Conservation (phyloP, 352 stramenopile genomes). For the Proteromonas lacertae region DNA sequence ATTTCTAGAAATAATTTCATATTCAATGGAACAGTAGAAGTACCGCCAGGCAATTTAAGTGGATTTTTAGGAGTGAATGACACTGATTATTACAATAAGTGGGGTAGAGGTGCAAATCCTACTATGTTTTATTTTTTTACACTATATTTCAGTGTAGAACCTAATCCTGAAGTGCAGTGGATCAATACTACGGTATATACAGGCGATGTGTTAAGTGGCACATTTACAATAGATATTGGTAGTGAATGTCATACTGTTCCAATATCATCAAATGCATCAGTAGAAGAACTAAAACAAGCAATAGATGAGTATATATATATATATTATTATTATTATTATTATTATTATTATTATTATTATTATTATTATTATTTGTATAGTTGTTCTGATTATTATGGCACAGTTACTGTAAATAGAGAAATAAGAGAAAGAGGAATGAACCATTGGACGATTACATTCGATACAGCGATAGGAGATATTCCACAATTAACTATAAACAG, state of each 20-base stretch:
- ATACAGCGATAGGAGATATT: slow-evolving; percentile 32
- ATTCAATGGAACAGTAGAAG: slow-evolving; percentile 38
- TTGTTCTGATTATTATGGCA: slow-evolving; percentile 11
- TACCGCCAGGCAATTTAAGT: slow-evolving; percentile 42
- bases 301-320: slow-evolving; percentile 22
- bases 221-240: slow-evolving; percentile 19
- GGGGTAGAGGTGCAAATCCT: slow-evolving; percentile 51
- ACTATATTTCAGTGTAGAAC: slow-evolving; percentile 33
- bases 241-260: slow-evolving; percentile 10
- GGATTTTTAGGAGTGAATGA: slow-evolving; percentile 56
- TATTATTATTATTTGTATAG: slow-evolving; percentile 15
- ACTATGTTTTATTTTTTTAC: slow-evolving; percentile 57
- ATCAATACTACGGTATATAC: slow-evolving; percentile 27
- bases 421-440: slow-evolving; percentile 20
- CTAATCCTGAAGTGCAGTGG: slow-evolving; percentile 50
- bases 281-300: slow-evolving; percentile 13
- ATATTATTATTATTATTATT: slow-evolving; percentile 1
- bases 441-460: slow-evolving; percentile 60
- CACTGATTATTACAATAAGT: slow-evolving; percentile 42
- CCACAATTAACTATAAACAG: slow-evolving; percentile 25
- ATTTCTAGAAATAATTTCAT: slow-evolving; percentile 49
- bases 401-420: slow-evolving; percentile 7
- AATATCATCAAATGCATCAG: slow-evolving; percentile 27
- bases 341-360: slow-evolving; percentile 18
- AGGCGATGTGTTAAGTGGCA: slow-evolving; percentile 44